Percentiles rank a stretch among this genome's conserved stretches.
Evolutionary conservation across 495 filamentous ascomycete genomes (phyloP).

Genomic region (Aspergillus diversus): DNA sequence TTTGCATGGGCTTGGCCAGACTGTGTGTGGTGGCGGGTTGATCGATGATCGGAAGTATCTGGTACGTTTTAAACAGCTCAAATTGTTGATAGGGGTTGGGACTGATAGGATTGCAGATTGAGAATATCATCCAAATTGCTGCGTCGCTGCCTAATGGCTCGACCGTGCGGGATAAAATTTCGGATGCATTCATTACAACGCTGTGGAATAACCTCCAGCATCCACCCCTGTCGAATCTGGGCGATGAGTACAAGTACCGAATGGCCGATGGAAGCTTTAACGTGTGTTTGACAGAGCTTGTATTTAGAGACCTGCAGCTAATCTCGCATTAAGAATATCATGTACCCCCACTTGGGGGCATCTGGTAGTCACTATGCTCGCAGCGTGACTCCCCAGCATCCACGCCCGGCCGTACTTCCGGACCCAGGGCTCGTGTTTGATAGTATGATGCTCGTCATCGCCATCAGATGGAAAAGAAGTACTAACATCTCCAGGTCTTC

Average conservation of each 20-base stretch:
- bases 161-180: conserved; percentile 46
- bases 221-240: conserved; percentile 61
- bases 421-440: conserved; percentile 74
- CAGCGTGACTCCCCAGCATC: conserved; percentile 55
- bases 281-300: conserved; percentile 20
- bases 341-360: conserved; percentile 58
- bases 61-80: too few relatives aligned
- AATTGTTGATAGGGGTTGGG: too few relatives aligned
- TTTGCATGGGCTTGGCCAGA: too few relatives aligned
- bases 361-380: conserved; percentile 61
- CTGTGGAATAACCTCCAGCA: conserved; percentile 65
- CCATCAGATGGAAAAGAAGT: too few relatives aligned
- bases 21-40: too few relatives aligned
- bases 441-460: conserved; percentile 6
- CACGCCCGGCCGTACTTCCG: conserved; percentile 61
- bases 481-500: conserved; percentile 29
- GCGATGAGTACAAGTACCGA: conserved; percentile 59
- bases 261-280: conserved; percentile 61
- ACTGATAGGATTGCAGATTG: too few relatives aligned
- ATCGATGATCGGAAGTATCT: too few relatives aligned
- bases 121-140: conserved; percentile 15
- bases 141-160: conserved; percentile 45
- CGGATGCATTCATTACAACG: conserved; percentile 54
- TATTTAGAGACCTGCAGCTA: too few relatives aligned
- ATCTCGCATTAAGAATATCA: conserved; percentile 37